These are phyloP conservation scores for Mollisiaceae sp. DNA, from an alignment of 2,329 filamentous ascomycete species.

Conservation along the genomic window DNA sequence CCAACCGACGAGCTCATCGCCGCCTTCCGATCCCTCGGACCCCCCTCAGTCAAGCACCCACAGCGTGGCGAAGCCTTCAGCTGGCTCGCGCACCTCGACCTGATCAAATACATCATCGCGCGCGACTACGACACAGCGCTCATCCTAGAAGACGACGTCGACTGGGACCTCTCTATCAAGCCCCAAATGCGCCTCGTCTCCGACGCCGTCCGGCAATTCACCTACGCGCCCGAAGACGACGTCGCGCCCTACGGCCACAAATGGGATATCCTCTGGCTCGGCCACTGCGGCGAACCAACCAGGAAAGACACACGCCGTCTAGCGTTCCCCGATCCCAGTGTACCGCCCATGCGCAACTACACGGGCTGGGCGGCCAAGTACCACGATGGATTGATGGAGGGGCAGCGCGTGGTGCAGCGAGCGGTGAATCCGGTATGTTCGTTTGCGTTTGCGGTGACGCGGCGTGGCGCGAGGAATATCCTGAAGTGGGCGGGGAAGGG, in stretches of 20 bases:
- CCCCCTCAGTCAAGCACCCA: constrained; percentile 7
- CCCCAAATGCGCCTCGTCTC: constrained; percentile 42
- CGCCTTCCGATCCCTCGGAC: constrained; percentile 40
- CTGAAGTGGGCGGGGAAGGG: constrained; percentile 39
- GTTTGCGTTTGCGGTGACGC: constrained; percentile 42
- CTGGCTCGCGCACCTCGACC: constrained; percentile 43
- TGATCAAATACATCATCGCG: constrained; percentile 41
- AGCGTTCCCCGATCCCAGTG: constrained; percentile 34
- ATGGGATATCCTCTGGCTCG: constrained; percentile 48
- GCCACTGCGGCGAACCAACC: constrained; percentile 44
- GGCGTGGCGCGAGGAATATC: constrained; percentile 43
- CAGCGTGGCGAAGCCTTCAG: background rate
- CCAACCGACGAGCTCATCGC: constrained; percentile 38
- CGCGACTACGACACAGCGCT: constrained; percentile 35
- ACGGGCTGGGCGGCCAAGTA: constrained; percentile 34
- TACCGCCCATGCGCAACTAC: constrained; percentile 33
- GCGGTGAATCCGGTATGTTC: constrained; percentile 40
- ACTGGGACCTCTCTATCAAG: constrained; percentile 46
- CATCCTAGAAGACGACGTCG: constrained; percentile 46
- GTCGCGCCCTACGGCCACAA: constrained; percentile 39
- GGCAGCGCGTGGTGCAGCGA: constrained; percentile 38
- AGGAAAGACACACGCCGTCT: constrained; percentile 25
- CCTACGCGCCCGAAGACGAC: constrained; percentile 22
- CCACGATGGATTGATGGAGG: constrained; percentile 32
- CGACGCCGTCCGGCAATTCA: constrained; percentile 41